Percentiles rank a stretch among this genome's conserved stretches.
Conservation (phyloP, 1,284 basidiomycete species). For the Irpex sp. region DNA sequence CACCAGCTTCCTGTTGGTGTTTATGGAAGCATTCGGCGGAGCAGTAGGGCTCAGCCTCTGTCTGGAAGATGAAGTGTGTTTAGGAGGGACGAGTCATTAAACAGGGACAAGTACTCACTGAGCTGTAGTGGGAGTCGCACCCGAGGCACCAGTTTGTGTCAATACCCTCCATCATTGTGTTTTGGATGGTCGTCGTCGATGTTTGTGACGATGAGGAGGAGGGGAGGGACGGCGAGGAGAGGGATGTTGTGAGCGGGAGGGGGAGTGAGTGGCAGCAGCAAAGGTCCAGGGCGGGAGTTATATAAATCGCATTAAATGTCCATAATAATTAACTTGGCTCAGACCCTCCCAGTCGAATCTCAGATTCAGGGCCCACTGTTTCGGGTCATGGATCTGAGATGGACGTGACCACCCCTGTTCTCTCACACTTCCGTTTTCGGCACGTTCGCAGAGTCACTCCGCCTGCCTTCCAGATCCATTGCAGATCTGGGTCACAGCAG, state of each 20-base stretch:
- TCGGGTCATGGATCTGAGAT: not conserved
- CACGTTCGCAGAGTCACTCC: not conserved
- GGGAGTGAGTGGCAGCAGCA: not conserved
- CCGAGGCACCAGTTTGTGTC: constrained; percentile 7
- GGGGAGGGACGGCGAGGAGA: constrained; percentile 2
- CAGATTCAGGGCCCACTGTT: not conserved
- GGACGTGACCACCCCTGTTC: not conserved
- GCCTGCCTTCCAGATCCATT: not conserved
- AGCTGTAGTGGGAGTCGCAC: constrained; percentile 4
- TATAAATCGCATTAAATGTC: not conserved
- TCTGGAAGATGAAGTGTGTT: constrained; percentile 9
- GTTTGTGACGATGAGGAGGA: constrained; percentile 6
- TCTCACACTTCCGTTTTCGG: not conserved
- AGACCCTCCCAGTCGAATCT: not conserved
- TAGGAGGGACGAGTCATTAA: constrained; percentile 3
- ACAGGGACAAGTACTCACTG: constrained; percentile 2
- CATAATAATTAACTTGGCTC: not conserved
- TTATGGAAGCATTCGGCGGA: not conserved
- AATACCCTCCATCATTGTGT: constrained; percentile 10
- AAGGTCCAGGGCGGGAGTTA: not conserved
- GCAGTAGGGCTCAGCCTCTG: constrained; percentile 3
- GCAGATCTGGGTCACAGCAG: not conserved
- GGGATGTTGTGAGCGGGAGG: not conserved
- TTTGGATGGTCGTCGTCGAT: constrained; percentile 11
- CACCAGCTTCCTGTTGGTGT: not conserved